phyloP scores from a whole-genome alignment of 2,329 filamentous ascomycete species.

The Myriangium duriaei region DNA sequence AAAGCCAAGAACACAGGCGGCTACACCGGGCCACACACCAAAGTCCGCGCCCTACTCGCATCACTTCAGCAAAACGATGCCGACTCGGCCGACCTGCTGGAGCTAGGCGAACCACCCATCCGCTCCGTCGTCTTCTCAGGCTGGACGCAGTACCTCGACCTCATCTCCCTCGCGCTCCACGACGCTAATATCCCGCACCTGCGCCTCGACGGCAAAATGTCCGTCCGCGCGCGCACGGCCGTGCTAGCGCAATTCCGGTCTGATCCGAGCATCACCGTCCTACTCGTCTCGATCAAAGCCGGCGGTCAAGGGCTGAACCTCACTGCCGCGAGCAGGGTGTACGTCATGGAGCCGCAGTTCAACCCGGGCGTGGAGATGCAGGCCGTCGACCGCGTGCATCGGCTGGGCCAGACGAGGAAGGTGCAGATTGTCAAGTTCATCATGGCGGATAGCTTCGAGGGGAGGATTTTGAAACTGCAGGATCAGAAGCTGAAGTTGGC shows the following conservation, averaged over 20 bases:
- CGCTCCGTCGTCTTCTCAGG: conserved; percentile 81
- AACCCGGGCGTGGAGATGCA: conserved; percentile 93
- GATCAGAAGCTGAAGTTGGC: conserved; percentile 88
- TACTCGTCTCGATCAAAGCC: conserved; percentile 84
- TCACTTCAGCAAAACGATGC: conserved; percentile 54
- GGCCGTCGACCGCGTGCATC: conserved; percentile 84
- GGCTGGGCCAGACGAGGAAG: conserved; percentile 76
- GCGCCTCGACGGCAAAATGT: conserved; percentile 87
- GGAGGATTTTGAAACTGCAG: conserved; percentile 82
- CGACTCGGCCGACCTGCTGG: conserved; percentile 47
- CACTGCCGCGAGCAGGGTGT: conserved; percentile 73
- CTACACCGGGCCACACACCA: conserved; percentile 82
- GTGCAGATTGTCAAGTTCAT: conserved; percentile 82
- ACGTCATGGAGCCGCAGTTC: conserved; percentile 97
- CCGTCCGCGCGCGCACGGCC: conserved; percentile 55
- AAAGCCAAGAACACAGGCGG: conserved; percentile 48
- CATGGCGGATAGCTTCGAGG: conserved; percentile 83
- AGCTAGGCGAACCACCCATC: conserved; percentile 52
- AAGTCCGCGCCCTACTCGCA: conserved; percentile 71
- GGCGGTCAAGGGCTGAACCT: conserved; percentile 87
- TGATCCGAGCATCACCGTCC: conserved; percentile 58
- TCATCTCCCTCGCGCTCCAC: conserved; percentile 72
- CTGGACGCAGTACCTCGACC: conserved; percentile 91
- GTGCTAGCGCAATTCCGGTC: conserved; percentile 70
- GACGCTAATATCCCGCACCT: conserved; percentile 54